These are phyloP conservation scores for Globisporangium mamillatum DNA, from an alignment of 352 stramenopile genomes.

Conservation along the genomic window DNA sequence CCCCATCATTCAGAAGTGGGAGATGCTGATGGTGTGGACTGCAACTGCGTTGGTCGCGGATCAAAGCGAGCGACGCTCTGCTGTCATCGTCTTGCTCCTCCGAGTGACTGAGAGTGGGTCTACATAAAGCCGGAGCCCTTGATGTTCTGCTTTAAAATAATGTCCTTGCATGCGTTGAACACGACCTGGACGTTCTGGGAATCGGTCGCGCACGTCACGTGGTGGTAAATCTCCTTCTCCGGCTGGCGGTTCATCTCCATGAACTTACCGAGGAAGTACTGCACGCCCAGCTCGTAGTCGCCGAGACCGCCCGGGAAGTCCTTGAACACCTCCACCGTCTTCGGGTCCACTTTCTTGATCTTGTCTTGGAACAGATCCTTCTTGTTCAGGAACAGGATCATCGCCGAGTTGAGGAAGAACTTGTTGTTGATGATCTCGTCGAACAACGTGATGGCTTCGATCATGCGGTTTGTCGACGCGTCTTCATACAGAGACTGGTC, in stretches of 20 bases:
- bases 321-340: slow-evolving; percentile 87
- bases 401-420: slow-evolving; percentile 91
- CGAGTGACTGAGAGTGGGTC: background rate
- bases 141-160: slow-evolving; percentile 94
- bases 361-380: slow-evolving; percentile 97
- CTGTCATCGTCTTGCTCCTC: background rate
- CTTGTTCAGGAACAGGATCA: slow-evolving; percentile 98
- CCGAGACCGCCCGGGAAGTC: slow-evolving; percentile 84
- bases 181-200: slow-evolving; percentile 96
- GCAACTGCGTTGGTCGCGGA: background rate
- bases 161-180: slow-evolving; percentile 96
- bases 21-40: slow-evolving; percentile 7
- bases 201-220: slow-evolving; percentile 96
- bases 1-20: slow-evolving; percentile 14
- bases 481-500: slow-evolving; percentile 95
- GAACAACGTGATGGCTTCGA: slow-evolving; percentile 94
- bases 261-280: slow-evolving; percentile 94
- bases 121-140: slow-evolving; percentile 90
- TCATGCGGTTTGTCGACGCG: slow-evolving; percentile 92
- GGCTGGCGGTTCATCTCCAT: slow-evolving; percentile 93
- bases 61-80: background rate
- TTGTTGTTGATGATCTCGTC: slow-evolving; percentile 95
- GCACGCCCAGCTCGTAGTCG: slow-evolving; percentile 85
- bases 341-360: slow-evolving; percentile 93
- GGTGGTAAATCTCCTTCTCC: slow-evolving; percentile 92